Conservation (phyloP, 164 flowering plant genomes). For the Cinnamomum micranthum region DNA sequence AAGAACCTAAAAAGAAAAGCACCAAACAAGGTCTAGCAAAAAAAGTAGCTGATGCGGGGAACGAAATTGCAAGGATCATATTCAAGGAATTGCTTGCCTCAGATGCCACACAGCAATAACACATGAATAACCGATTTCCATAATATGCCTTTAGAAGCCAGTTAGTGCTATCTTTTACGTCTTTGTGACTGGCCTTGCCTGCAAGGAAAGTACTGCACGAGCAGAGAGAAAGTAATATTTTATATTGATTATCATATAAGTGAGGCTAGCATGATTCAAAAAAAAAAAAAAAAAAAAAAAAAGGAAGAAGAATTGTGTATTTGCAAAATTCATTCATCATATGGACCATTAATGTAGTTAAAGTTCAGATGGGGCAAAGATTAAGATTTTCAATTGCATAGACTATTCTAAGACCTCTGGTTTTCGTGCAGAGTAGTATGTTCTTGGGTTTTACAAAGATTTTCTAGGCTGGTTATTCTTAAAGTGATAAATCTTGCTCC, state of each 20-base stretch:
- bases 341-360: too few relatives aligned
- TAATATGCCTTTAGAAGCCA: slow-evolving; percentile 87
- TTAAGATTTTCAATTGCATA: too few relatives aligned
- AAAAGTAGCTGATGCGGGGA: not conserved
- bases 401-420: too few relatives aligned
- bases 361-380: too few relatives aligned
- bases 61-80: not conserved
- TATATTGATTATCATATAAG: not conserved
- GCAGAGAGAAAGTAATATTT: not conserved
- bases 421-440: too few relatives aligned
- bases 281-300: too few relatives aligned
- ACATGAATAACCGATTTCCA: slow-evolving; percentile 84
- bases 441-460: too few relatives aligned
- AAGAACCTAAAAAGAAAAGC: slow-evolving; percentile 53
- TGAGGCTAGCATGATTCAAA: too few relatives aligned
- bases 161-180: slow-evolving; percentile 84
- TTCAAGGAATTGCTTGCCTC: slow-evolving; percentile 50
- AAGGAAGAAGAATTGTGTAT: too few relatives aligned
- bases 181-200: slow-evolving; percentile 92
- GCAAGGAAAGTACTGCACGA: slow-evolving; percentile 63
- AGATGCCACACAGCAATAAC: slow-evolving; percentile 81
- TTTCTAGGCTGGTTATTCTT: too few relatives aligned
- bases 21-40: slow-evolving; percentile 4
- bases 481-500: not conserved
- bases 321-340: too few relatives aligned